Evolutionary conservation across 306 rosid genomes (phyloP).

Genomic region (Canavalia ensiformis): DNA sequence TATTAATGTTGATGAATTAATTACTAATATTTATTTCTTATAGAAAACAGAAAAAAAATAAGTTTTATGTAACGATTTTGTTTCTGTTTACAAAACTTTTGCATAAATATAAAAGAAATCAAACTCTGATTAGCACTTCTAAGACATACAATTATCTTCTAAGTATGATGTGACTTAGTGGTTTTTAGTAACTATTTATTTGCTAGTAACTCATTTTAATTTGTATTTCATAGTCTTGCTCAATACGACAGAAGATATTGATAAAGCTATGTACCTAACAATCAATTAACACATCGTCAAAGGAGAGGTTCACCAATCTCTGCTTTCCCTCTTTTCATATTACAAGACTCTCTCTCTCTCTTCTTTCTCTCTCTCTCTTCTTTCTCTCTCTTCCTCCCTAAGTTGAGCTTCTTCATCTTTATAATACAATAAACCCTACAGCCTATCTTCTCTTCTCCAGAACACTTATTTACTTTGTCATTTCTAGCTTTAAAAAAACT

Average conservation of each 20-base stretch:
- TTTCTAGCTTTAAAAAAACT: slow-evolving; percentile 22
- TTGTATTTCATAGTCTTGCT: not conserved
- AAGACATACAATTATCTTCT: not conserved
- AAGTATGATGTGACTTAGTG: not conserved
- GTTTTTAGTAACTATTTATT: not conserved
- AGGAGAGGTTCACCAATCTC: slow-evolving; percentile 54
- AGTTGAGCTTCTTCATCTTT: slow-evolving; percentile 46
- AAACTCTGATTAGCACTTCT: not conserved
- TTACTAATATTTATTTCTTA: too few relatives aligned
- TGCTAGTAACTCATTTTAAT: not conserved
- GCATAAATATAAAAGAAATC: not conserved
- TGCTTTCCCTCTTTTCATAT: slow-evolving; percentile 55
- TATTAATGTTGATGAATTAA: too few relatives aligned
- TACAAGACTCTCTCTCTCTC: not conserved
- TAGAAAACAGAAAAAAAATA: too few relatives aligned
- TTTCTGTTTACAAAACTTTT: not conserved
- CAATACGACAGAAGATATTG: slow-evolving; percentile 38
- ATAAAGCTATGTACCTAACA: slow-evolving; percentile 49
- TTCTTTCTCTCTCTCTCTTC: not conserved
- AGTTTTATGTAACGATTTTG: too few relatives aligned
- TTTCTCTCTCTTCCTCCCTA: slow-evolving; percentile 38
- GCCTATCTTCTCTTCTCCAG: slow-evolving; percentile 35
- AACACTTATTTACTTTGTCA: slow-evolving; percentile 34
- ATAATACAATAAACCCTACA: slow-evolving; percentile 53
- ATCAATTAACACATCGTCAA: slow-evolving; percentile 47